phyloP scores from a whole-genome alignment of 139 green algal species.

The Chlorella sp. region DNA sequence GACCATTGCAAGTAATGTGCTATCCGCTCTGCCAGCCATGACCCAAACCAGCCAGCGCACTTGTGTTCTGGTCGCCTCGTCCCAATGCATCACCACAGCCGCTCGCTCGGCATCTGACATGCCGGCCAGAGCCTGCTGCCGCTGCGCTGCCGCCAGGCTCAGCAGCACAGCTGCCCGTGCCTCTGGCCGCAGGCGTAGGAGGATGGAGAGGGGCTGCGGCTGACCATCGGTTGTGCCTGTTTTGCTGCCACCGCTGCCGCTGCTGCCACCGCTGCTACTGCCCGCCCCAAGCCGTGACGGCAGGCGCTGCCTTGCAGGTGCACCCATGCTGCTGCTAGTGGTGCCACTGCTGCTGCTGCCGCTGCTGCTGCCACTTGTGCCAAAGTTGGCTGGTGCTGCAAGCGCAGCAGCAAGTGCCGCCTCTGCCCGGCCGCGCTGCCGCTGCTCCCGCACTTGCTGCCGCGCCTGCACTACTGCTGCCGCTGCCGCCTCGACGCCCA shows the following conservation, averaged over 20 bases:
- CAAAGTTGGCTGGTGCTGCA: neutral
- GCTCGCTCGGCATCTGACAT: constrained; percentile 10
- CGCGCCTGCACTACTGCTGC: neutral
- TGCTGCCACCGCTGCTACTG: neutral
- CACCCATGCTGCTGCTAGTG: neutral
- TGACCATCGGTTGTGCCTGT: too few relatives aligned
- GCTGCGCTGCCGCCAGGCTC: neutral
- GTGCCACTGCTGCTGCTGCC: neutral
- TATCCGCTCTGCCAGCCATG: too few relatives aligned
- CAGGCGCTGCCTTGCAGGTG: neutral
- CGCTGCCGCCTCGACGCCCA: neutral
- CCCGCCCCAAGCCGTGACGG: neutral
- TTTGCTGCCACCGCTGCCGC: neutral
- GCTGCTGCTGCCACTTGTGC: too few relatives aligned
- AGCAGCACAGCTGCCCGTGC: constrained; percentile 4
- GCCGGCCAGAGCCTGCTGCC: neutral
- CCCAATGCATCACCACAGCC: neutral
- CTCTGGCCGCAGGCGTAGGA: constrained; percentile 10
- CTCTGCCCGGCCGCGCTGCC: too few relatives aligned
- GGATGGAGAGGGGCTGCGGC: neutral
- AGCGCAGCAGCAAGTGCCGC: neutral
- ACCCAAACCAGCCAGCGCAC: neutral
- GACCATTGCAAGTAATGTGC: too few relatives aligned
- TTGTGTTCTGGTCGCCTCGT: constrained; percentile 5
- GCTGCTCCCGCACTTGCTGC: neutral